These are phyloP conservation scores for Metarhizium sp. DNA, from an alignment of 2,329 filamentous ascomycete genomes.

Conservation along the genomic window DNA sequence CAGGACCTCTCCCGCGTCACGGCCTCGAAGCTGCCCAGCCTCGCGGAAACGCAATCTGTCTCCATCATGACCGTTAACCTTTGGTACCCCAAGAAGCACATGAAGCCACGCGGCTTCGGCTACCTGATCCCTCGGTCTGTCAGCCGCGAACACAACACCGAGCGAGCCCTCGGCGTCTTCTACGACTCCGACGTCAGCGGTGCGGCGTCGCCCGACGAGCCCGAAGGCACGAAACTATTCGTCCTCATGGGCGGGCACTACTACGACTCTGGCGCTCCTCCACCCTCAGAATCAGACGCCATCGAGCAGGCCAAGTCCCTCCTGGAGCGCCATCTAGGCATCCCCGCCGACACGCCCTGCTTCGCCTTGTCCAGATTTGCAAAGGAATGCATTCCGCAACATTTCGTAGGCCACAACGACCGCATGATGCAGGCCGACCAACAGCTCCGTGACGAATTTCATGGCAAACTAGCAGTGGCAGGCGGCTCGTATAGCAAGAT, in stretches of 20 bases:
- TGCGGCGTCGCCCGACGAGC: conserved; percentile 39
- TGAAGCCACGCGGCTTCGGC: conserved; percentile 69
- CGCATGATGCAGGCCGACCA: conserved; percentile 49
- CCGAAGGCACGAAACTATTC: conserved; percentile 73
- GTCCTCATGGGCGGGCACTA: conserved; percentile 93
- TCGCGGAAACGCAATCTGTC: conserved; percentile 52
- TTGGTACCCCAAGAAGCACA: conserved; percentile 58
- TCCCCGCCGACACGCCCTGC: conserved; percentile 48
- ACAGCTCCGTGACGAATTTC: conserved; percentile 46
- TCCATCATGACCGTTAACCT: conserved; percentile 91
- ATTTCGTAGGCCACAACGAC: conserved; percentile 65
- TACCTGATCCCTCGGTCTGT: conserved; percentile 79
- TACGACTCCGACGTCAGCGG: conserved; percentile 64
- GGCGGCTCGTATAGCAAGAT: conserved; percentile 45
- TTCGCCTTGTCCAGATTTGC: conserved; percentile 50
- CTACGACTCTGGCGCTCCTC: conserved; percentile 44
- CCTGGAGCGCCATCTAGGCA: conserved; percentile 64
- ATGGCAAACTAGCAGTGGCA: conserved; percentile 54
- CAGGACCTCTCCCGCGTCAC: conserved; percentile 32
- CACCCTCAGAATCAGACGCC: conserved; percentile 56
- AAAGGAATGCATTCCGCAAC: conserved; percentile 80
- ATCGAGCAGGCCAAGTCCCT: conserved; percentile 60
- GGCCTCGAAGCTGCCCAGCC: conserved; percentile 31
- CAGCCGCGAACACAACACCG: conserved; percentile 63
- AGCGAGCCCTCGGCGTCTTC: conserved; percentile 79